Base-by-base conservation (phyloP, 2,329 filamentous ascomycete genomes). In the Aureobasidium sp. region DNA sequence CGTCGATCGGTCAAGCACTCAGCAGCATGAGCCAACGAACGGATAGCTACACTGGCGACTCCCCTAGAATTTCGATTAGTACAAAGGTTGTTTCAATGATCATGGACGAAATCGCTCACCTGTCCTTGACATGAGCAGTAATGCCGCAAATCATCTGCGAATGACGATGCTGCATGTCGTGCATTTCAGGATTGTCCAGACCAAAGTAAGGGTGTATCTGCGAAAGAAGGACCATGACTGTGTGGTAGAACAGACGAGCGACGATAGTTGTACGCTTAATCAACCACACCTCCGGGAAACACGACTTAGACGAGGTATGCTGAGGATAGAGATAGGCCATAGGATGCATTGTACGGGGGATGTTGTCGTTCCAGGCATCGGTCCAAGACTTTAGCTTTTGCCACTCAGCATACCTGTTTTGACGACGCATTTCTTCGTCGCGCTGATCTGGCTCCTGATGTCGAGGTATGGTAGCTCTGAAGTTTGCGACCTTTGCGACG, bases 101-200 rank as follows among this genome's bases (percentile, higher is more conserved):
- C 27, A 43, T 26, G 15, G 34, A 12, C 43, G 7, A 13, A n/a
- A 2, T 8, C 12, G 71, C 76, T 68, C 71, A 82, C 79, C 84
- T 82, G 71, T 96, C 91, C 69, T 92, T 89, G 57, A 88, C 86
- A 71, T 96, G 91, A 2, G 90, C 89, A 27, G 90, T 86, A 65
- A 97, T 95, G 15, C 93, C 93, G 71, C 92, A 97, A 27, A 96
- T 87, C 71, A 92, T 87, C 67, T 89, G 87, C 0, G 91, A 88
- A 71, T 97, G 90, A 65, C 85, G 84, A 53, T 87, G 79, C 68
- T 89, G 86, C 70, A 89, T 81, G 5, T 82, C 79, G 51, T 82
- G 83, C 84, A 93, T 90, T 64, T 91, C 87, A 4, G 84, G 78
- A 2, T 81, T 80, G 41, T 84, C 80, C 8, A 81, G 77, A 12